Evolutionary conservation across 2,329 filamentous ascomycete species (phyloP).

Genomic region (Acrocalymma vagum): DNA sequence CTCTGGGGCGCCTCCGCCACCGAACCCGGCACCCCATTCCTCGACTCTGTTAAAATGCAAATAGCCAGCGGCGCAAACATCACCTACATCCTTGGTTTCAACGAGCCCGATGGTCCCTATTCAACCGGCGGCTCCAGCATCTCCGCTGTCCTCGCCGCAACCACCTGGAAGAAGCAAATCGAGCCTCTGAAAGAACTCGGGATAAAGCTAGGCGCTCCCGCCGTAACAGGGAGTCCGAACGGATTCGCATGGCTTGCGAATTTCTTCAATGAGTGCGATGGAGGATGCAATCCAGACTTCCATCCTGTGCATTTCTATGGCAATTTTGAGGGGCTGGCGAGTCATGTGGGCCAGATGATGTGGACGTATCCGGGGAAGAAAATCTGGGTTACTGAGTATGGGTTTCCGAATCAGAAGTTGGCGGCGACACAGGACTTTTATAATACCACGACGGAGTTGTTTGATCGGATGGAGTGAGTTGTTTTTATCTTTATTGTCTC

Average conservation of each 20-base stretch:
- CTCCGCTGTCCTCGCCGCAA: slow-evolving; percentile 67
- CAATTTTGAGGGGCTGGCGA: slow-evolving; percentile 72
- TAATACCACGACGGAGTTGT: slow-evolving; percentile 71
- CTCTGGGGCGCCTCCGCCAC: slow-evolving; percentile 69
- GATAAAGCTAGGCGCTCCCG: slow-evolving; percentile 74
- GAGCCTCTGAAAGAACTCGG: slow-evolving; percentile 71
- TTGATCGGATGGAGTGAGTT: slow-evolving; percentile 67
- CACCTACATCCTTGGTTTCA: slow-evolving; percentile 76
- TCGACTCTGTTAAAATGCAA: slow-evolving; percentile 64
- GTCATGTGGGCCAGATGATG: slow-evolving; percentile 69
- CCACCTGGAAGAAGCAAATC: slow-evolving; percentile 75
- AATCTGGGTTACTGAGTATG: slow-evolving; percentile 85
- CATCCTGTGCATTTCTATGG: slow-evolving; percentile 66
- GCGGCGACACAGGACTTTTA: slow-evolving; percentile 70
- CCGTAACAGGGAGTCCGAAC: slow-evolving; percentile 68
- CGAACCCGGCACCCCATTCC: slow-evolving; percentile 65
- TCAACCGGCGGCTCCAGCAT: slow-evolving; percentile 70
- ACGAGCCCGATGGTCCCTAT: slow-evolving; percentile 74
- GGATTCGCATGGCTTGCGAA: slow-evolving; percentile 73
- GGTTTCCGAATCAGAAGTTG: slow-evolving; percentile 65
- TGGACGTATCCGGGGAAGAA: slow-evolving; percentile 59
- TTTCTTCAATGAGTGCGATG: slow-evolving; percentile 68
- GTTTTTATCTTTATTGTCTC: background rate
- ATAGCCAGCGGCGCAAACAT: slow-evolving; percentile 66
- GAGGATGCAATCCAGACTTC: slow-evolving; percentile 58